phyloP scores from a whole-genome alignment of 2,329 filamentous ascomycete species.

The Calycina herbarum region DNA sequence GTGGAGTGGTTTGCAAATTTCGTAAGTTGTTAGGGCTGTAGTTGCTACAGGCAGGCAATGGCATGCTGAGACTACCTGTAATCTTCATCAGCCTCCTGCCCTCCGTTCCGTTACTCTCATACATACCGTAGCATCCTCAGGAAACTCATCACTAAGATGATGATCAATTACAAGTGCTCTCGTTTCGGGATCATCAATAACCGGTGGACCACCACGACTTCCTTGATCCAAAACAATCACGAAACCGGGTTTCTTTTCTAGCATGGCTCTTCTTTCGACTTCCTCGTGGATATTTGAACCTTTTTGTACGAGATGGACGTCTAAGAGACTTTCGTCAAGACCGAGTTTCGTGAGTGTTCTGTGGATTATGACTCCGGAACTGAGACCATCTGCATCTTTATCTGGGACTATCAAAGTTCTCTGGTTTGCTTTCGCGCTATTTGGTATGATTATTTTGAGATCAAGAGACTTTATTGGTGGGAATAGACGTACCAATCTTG shows the following conservation, averaged over 20 bases:
- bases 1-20: slow-evolving; percentile 60
- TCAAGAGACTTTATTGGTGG: neutral
- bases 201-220: slow-evolving; percentile 53
- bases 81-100: slow-evolving; percentile 22
- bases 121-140: slow-evolving; percentile 40
- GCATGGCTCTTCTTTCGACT: slow-evolving; percentile 52
- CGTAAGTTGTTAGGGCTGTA: slow-evolving; percentile 62
- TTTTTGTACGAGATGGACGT: slow-evolving; percentile 60
- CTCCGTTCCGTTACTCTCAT: too few relatives aligned
- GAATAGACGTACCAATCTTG: slow-evolving; percentile 50
- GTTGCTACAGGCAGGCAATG: slow-evolving; percentile 65
- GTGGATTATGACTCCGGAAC: slow-evolving; percentile 62
- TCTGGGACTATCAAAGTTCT: slow-evolving; percentile 63
- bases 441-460: neutral
- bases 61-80: slow-evolving; percentile 61
- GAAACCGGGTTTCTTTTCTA: slow-evolving; percentile 50
- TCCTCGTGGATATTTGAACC: slow-evolving; percentile 59
- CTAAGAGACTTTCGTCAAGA: slow-evolving; percentile 51
- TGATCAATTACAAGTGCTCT: slow-evolving; percentile 64
- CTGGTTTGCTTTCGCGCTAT: slow-evolving; percentile 51
- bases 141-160: slow-evolving; percentile 59
- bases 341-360: slow-evolving; percentile 60
- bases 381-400: slow-evolving; percentile 68
- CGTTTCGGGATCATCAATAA: slow-evolving; percentile 49
- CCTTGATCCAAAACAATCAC: slow-evolving; percentile 68